Evolutionary conservation across 768 basidiomycete genomes (phyloP).

Genomic region (Mycena belliarum): DNA sequence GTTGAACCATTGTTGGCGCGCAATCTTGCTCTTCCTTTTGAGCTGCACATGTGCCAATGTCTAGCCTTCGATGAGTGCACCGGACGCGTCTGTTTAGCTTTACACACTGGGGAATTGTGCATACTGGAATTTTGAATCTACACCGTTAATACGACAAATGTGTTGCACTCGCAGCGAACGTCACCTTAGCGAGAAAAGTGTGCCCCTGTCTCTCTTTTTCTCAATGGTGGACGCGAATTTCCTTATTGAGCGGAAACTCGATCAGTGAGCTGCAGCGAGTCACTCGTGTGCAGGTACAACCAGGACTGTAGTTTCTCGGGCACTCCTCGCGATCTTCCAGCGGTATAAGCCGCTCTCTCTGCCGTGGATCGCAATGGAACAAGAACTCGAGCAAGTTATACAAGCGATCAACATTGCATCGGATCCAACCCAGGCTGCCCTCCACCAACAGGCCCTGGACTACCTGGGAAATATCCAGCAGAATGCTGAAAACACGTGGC

Average conservation of each 20-base stretch:
- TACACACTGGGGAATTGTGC: slow-evolving; percentile 57
- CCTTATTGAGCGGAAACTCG: too few species aligned
- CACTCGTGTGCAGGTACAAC: background rate
- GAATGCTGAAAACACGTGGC: slow-evolving; percentile 77
- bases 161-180: too few species aligned
- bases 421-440: slow-evolving; percentile 65
- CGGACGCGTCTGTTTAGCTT: slow-evolving; percentile 50
- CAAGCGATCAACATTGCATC: slow-evolving; percentile 89
- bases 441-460: slow-evolving; percentile 86
- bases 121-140: slow-evolving; percentile 38
- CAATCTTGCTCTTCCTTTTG: slow-evolving; percentile 53
- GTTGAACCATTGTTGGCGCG: slow-evolving; percentile 45
- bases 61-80: slow-evolving; percentile 59
- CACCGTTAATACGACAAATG: too few species aligned
- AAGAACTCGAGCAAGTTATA: slow-evolving; percentile 72
- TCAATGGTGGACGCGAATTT: too few species aligned
- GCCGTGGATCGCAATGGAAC: slow-evolving; percentile 53
- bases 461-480: slow-evolving; percentile 79
- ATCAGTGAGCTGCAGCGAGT: background rate
- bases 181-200: too few species aligned
- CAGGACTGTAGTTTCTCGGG: background rate
- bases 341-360: background rate
- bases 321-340: background rate
- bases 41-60: slow-evolving; percentile 43
- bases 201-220: too few species aligned